Percentiles rank a stretch among this genome's conserved stretches.
Evolutionary conservation across 768 basidiomycete species (phyloP).

Genomic region (Holtermannia corniformis): DNA sequence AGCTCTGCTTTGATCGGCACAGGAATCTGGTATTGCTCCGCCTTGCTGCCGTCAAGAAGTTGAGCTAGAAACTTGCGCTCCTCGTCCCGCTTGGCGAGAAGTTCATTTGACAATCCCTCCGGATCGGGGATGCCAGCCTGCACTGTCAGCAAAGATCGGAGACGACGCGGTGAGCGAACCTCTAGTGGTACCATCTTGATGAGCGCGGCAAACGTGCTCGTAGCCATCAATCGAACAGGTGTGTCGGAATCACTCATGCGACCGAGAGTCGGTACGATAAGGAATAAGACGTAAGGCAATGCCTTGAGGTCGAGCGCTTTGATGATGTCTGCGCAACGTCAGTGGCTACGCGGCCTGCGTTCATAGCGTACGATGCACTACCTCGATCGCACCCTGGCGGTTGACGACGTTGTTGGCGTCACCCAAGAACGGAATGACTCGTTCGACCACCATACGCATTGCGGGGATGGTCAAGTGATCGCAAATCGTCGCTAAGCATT

Average conservation of each 20-base stretch:
- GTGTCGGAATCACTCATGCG: conserved; percentile 94
- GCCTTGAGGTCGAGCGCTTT: conserved; percentile 86
- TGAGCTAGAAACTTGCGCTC: conserved; percentile 90
- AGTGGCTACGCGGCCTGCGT: not conserved
- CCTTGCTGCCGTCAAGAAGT: conserved; percentile 87
- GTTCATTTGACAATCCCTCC: conserved; percentile 75
- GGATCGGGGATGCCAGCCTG: conserved; percentile 97
- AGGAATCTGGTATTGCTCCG: conserved; percentile 79
- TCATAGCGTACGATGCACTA: conserved; percentile 61
- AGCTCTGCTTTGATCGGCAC: conserved; percentile 84
- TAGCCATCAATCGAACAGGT: conserved; percentile 81
- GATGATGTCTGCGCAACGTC: conserved; percentile 60
- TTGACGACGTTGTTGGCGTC: conserved; percentile 66
- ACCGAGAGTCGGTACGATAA: conserved; percentile 90
- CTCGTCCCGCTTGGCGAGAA: conserved; percentile 71
- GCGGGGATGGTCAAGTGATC: conserved; percentile 73
- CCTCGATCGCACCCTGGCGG: conserved; percentile 80
- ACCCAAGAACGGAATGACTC: conserved; percentile 66
- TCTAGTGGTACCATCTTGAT: conserved; percentile 98
- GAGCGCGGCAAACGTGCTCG: conserved; percentile 92
- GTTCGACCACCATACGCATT: conserved; percentile 82
- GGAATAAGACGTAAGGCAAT: conserved; percentile 90
- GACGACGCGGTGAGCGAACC: conserved; percentile 47
- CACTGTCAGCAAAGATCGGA: not conserved
- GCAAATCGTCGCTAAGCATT: conserved; percentile 79